These are phyloP conservation scores for Lomentospora prolificans DNA, from an alignment of 2,329 filamentous ascomycete species.

Conservation along the genomic window DNA sequence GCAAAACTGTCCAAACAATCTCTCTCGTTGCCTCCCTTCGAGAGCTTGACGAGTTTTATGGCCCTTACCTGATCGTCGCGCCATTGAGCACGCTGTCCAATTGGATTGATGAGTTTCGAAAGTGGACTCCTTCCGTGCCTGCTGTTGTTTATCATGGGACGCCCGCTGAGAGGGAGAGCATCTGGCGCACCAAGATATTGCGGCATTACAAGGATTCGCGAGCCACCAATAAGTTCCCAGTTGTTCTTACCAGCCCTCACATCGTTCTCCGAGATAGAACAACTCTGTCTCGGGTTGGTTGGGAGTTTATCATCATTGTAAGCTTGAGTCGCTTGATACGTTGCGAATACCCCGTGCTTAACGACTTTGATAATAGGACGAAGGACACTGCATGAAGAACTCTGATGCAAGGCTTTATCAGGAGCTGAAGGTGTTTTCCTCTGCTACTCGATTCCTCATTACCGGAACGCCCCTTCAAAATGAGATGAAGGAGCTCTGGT, in stretches of 20 bases:
- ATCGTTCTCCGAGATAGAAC: slow-evolving; percentile 88
- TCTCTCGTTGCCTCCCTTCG: slow-evolving; percentile 77
- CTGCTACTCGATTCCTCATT: slow-evolving; percentile 82
- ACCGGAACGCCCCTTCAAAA: slow-evolving; percentile 95
- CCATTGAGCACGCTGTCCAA: slow-evolving; percentile 88
- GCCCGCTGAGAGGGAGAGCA: slow-evolving; percentile 62
- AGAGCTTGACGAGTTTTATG: slow-evolving; percentile 72
- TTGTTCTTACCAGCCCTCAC: slow-evolving; percentile 92
- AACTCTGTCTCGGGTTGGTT: slow-evolving; percentile 71
- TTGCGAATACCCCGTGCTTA: too few species aligned
- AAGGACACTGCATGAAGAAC: slow-evolving; percentile 96
- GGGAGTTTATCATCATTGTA: slow-evolving; percentile 96
- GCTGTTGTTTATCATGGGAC: slow-evolving; percentile 86
- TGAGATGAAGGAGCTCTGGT: slow-evolving; percentile 92
- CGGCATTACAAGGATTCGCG: slow-evolving; percentile 46
- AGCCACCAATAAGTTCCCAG: slow-evolving; percentile 62
- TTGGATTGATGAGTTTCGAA: slow-evolving; percentile 88
- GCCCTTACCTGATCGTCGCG: slow-evolving; percentile 83
- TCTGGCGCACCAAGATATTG: slow-evolving; percentile 65
- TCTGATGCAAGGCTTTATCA: slow-evolving; percentile 87
- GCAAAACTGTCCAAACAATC: slow-evolving; percentile 88
- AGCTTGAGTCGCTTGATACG: slow-evolving; percentile 15
- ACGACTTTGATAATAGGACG: slow-evolving; percentile 48
- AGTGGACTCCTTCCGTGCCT: slow-evolving; percentile 82
- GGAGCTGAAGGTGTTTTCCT: slow-evolving; percentile 78